Evolutionary conservation across 257 asterid genomes (phyloP), one percentile per base, ranked within the genome.

Genomic region (Solanum ahanhuiri): DNA sequence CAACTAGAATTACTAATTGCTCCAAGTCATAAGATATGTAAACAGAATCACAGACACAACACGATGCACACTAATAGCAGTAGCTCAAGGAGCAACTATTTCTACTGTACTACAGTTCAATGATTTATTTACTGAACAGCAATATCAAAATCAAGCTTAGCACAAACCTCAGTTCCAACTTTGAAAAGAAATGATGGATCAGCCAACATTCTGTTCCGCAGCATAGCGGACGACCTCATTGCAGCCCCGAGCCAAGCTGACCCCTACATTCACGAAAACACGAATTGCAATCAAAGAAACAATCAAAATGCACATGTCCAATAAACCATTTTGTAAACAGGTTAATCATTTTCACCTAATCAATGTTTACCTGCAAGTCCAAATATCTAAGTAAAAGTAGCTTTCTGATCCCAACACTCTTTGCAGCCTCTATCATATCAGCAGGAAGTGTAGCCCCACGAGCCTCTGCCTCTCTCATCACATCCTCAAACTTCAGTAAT

Each of bases 111-210:
- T 9, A 79, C 83, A 15, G 79, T n/a, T 30, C 76, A 86, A 75
- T 39, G 79, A 35, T 15, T 20, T 39, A 72, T 85, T 18, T 34
- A 45, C 33, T 58, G 60, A 54, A 73, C 15, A 83, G 73, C 11
- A 15, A 37, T 35, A 87, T 67, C 81, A 87, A 81, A 51, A 25
- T 79, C 84, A 48, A 83, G 88, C 51, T 77, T 10, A 34, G 85
- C 64, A 85, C 87, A 37, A 87, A 97, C 98, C 99, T 97, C 98
- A 1, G 98, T 92, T 87, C 99, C 98, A 85, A 97, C 92, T 91
- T 97, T 97, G 93, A 97, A 97, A 86, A 95, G 98, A 92, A 97
- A 97, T 2, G 99, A 91, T 11, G 98, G 98, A 93, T 97, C 99
- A 28, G 97, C 99, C 93, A 97, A 83, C 98, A 97, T 95, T 91